Evolutionary conservation across 2,329 filamentous ascomycete species (phyloP), one percentile per base, ranked within the genome.

Genomic region (Fusarium sp.): DNA sequence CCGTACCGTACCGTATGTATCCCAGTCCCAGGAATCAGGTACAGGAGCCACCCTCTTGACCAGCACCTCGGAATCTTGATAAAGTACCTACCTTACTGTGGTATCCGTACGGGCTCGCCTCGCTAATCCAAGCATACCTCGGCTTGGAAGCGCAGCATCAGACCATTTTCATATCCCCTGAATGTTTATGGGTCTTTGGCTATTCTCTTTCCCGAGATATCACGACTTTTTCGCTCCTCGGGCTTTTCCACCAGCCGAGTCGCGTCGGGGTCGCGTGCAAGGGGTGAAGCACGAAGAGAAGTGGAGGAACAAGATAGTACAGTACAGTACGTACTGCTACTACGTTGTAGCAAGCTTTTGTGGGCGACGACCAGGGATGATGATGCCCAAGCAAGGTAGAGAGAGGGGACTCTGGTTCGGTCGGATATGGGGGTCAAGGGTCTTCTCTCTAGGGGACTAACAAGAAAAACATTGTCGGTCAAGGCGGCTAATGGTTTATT

Each of bases 371-470:
- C 46, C 34, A 42, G 58, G 36, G 36, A 34, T 34, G 44, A 42
- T 54, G 57, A 54, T 60, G 49, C 33, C 23, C 10, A 33, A 25
- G 20, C 13, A 18, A 18, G 23, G 53, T 25, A 42, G 36, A 49
- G 50, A 25, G 18, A n/a, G 20, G 9, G 10, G 23, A 4, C 25
- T 57, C 59, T 61, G 51, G 59, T 61, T 61, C 58, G 58, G 44
- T 31, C 34, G 51, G 20, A 9, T 60, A 56, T 10, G 27, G 27
- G 20, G 20, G 14, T 27, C 11, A 42, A 16, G 34, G 40, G 49
- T 58, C 23, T 23, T 42, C n/a, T 38, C 34, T 38, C 27, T 11
- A 29, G 18, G 46, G 13, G 31, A 53, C 34, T 36, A n/a, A 42
- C 51, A 31, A 44, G 44, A 58, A 44, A 36, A 9, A 18, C 18